Evolutionary conservation across 306 rosid species (phyloP).

Genomic region (Bauhinia variegata): DNA sequence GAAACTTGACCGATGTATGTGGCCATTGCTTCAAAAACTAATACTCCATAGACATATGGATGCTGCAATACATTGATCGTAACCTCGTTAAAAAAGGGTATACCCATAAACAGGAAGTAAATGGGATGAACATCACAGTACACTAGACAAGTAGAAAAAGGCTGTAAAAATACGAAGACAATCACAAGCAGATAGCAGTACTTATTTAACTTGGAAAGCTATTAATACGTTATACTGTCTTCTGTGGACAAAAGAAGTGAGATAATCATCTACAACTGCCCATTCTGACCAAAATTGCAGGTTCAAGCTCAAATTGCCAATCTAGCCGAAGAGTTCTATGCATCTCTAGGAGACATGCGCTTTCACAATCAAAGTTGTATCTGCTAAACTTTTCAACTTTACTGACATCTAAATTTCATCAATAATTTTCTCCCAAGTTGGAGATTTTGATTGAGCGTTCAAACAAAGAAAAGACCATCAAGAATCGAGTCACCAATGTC

Average conservation of each 20-base stretch:
- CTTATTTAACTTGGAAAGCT: no score
- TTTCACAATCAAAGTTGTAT: background rate
- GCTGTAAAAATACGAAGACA: no score
- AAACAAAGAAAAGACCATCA: background rate
- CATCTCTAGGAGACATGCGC: background rate
- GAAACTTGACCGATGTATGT: slow-evolving; percentile 66
- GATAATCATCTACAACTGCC: no score
- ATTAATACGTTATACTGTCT: no score
- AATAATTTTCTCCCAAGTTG: background rate
- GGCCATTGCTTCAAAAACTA: slow-evolving; percentile 66
- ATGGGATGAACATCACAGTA: no score
- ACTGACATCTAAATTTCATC: background rate
- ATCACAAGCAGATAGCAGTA: no score
- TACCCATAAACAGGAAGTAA: background rate
- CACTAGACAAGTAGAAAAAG: no score
- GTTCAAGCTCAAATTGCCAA: no score
- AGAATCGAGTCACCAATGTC: background rate
- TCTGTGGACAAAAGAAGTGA: no score
- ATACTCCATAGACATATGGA: slow-evolving; percentile 61
- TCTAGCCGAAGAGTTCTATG: no score
- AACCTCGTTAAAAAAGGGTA: background rate
- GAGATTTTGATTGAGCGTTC: background rate
- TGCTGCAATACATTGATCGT: slow-evolving; percentile 43
- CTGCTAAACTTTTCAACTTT: background rate
- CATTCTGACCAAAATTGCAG: no score